A percentile compares a stretch with the other conserved stretches of the same genome.
Evolutionary conservation across 768 basidiomycete species (phyloP).

Genomic region (Clitopilus hobsonii): DNA sequence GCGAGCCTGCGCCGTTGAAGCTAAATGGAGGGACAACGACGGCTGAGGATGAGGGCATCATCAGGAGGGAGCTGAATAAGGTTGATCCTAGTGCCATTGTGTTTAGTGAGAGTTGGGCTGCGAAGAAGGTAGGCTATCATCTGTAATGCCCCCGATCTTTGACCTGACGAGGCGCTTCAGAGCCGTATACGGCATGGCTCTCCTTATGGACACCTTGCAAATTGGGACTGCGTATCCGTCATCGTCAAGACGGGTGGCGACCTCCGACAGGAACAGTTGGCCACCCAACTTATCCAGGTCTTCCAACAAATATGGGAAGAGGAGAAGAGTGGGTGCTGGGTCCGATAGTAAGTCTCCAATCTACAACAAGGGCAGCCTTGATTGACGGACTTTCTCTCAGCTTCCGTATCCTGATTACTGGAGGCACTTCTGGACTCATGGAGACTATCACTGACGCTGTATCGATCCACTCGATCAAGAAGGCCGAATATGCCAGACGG

Average conservation of each 20-base stretch:
- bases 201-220: conserved; percentile 91
- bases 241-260: conserved; percentile 99
- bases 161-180: conserved; percentile 26
- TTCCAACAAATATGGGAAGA: conserved; percentile 95
- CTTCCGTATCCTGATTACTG: conserved; percentile 95
- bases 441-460: conserved; percentile 99
- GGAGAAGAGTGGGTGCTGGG: conserved; percentile 90
- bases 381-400: conserved; percentile 30
- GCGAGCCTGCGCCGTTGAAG: conserved; percentile 59
- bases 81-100: conserved; percentile 94
- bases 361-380: background rate
- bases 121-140: conserved; percentile 69
- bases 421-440: conserved; percentile 87
- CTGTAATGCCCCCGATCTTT: background rate
- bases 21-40: conserved; percentile 54
- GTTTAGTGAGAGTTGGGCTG: conserved; percentile 91
- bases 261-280: conserved; percentile 94
- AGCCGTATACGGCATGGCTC: conserved; percentile 89
- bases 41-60: conserved; percentile 90
- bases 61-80: conserved; percentile 88
- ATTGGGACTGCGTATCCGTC: conserved; percentile 90
- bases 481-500: conserved; percentile 92
- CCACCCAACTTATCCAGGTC: conserved; percentile 90
- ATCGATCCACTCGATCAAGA: conserved; percentile 99
- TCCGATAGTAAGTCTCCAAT: conserved; percentile 65